Evolutionary conservation across 306 rosid genomes (phyloP), one percentile per base, ranked within the genome.

Genomic region (Begonia loranthoides): DNA sequence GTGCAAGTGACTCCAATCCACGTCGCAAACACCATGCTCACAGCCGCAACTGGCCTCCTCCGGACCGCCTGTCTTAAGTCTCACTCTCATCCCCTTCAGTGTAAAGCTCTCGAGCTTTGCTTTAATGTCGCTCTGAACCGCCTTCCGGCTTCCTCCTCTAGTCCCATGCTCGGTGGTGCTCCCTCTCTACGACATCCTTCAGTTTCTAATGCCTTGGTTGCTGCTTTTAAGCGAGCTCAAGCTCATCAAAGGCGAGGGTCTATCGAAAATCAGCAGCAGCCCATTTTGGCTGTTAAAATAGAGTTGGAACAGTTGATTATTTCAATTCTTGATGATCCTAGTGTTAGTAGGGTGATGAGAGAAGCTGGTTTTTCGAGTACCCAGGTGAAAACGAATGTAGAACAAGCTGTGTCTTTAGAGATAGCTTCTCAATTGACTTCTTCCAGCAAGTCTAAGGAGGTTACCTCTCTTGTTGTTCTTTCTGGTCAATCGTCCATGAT

Each of bases 91-190:
- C 57, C 65, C 13, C 65, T 60, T 24, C 65, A 60, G 33, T 60
- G 57, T n/a, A n/a, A 52, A 9, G 65, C 65, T 1, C 65, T 60
- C 11, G 65, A 60, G 16, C 65, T 60, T 5, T 60, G 65, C 12
- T 60, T 60, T 56, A 60, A 60, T 17, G 65, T 60, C 40, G 65
- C 65, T 11, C 57, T 60, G 24, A 60, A 60, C 13, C 65, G 65
- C 50, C 50, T 60, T 19, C 65, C 65, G 1, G 41, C 57, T 8
- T 16, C 45, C 5, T 1, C 10, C 2, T 60, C 57, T 14, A 34
- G 57, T 4, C 51, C 57, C 10, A 54, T 60, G 50, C 33, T 60
- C 24, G 50, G 33, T 10, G 13, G 46, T 15, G 11, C 52, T 28
- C 36, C 9, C 36, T 28, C 36, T 28, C 36, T 28, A 3, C 56